Evolutionary conservation across 371 early-diverging fungal genomes (phyloP), one percentile per base, ranked within the genome.

Genomic region (Lichtheimia hyalospora): DNA sequence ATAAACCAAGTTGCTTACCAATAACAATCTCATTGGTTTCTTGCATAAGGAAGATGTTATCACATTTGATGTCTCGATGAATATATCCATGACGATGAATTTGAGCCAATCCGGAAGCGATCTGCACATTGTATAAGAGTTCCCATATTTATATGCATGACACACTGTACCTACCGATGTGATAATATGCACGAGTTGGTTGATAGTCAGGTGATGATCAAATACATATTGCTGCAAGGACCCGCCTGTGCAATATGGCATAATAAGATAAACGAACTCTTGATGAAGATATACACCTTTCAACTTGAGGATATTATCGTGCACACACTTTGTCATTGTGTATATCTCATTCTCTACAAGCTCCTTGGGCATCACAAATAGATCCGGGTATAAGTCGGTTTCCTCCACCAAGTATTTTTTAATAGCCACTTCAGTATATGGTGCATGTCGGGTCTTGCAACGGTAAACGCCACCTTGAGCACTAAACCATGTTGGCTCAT

Each of bases 41-140:
- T 60, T 73, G 46, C 52, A 71, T 69, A 12, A 80, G 62, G 52
- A 80, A 80, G 24, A 80, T 73, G 48, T 80, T 80, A 43, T 80
- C 81, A 53, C 81, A 80, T 50, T 80, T 80, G 40, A 80, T 80
- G 57, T 80, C 81, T 64, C 81, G 68, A 48, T 80, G 81, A 13
- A 80, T 77, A 39, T 80, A 80, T 25, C 77, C 77, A 49, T 77
- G 70, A 16, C 73, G 54, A 60, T 80, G 81, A 13, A 80, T 58
- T 61, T 77, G 74, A 12, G 69, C 77, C 34, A 80, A 52, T 16
- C 81, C 81, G 24, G 75, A 67, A 39, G 74, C 69, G 64, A 80
- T 74, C 80, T 79, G 43, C 34, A 56, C 40, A 41, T 56, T 56
- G 16, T 43, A 42, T 42, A 55, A 34, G 34, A 34, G 34, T 7